Base-by-base conservation (phyloP, 2,329 filamentous ascomycete genomes). In the Monilinia vaccinii-corymbosi region DNA sequence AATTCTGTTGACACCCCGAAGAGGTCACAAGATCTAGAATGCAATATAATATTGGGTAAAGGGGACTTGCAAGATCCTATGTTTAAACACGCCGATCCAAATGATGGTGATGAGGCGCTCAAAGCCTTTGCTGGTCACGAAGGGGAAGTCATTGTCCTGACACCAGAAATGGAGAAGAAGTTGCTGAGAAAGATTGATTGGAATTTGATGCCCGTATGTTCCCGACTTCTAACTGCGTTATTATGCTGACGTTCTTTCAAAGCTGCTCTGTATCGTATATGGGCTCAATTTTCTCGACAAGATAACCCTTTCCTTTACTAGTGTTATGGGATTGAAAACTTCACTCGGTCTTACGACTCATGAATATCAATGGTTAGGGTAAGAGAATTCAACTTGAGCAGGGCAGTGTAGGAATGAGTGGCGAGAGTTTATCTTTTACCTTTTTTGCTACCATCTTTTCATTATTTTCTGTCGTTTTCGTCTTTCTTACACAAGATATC, bases 231-330 rank as follows among this genome's bases (percentile, higher is more conserved):
- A 16, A 13, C 31, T 32, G 1, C 47, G 8, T 28, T 3, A 2
- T 18, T 4, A 10, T 47, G 28, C 58, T 62, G 16, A 66, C 50
- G 3, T 32, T 5, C 18, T 47, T 40, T 34, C 5, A 18, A 34
- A 73, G 71, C 72, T 84, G 64, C 75, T 85, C 67, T 84, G 81
- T 61, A 66, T 81, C 34, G 75, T 84, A 5, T 84, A 85, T 64
- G 80, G 79, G 1, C 73, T 84, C 67, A 82, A 84, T 64, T 84
- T 77, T 67, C 72, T 85, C 8, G 70, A 72, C 49, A 72, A 80
- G 65, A 79, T 76, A 0, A 79, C 77, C 0, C 64, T 80, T 8
- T 78, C 76, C 0, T 79, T 80, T 59, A 77, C 78, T 3, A 77
- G 74, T 61, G 71, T 80, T 25, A 80, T 79, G 77, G 78, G 78